Base-by-base conservation (phyloP, 148 eudicot species). In the Limonium bicolor region DNA sequence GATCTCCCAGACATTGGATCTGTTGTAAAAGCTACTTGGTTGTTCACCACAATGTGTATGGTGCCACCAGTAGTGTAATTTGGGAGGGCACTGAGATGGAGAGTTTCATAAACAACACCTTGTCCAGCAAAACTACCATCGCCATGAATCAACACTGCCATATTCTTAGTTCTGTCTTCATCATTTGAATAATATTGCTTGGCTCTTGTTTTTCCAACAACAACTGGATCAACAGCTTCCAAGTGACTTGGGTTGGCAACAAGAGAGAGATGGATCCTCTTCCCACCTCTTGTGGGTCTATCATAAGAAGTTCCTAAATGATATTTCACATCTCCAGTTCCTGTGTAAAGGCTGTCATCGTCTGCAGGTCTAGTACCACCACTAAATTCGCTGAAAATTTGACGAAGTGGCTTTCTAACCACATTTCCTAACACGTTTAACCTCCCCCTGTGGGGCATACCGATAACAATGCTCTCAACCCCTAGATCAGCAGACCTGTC, bases 81-180 rank as follows among this genome's bases (percentile, higher is more conserved):
- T 13, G 93, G 93, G 54, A 81, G 96, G 38, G 81, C 96, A 58
- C 96, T 86, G 46, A 86, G 79, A 74, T 86, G 96, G 59, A 86
- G 66, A 3, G 93, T 81, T 71, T 86, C 93, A 39, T 86, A 86
- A 4, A 86, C 96, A 45, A 86, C 96, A 70, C 96, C 96, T 68
- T 86, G 96, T 30, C 96, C 93, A 8, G 96, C 93, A 70, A 86
- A 81, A 49, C 96, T 86, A 56, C 96, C 96, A 70, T 86, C 96
- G 16, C 93, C 96, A 47, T 81, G 96, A 54, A 81, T 78, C 53
- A 81, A 57, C 51, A 81, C 48, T 26, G 84, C 96, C 81, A 86
- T 66, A 42, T 78, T 86, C 50, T 68, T 86, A 14, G 79, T 86
- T 55, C 96, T 70, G 39, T 73, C 66, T 4, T 39, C 65, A 41